Evolutionary conservation across 1,139 yeast genomes (phyloP), one percentile per base, ranked within the genome.

Genomic region (Debaryomyces sp.): DNA sequence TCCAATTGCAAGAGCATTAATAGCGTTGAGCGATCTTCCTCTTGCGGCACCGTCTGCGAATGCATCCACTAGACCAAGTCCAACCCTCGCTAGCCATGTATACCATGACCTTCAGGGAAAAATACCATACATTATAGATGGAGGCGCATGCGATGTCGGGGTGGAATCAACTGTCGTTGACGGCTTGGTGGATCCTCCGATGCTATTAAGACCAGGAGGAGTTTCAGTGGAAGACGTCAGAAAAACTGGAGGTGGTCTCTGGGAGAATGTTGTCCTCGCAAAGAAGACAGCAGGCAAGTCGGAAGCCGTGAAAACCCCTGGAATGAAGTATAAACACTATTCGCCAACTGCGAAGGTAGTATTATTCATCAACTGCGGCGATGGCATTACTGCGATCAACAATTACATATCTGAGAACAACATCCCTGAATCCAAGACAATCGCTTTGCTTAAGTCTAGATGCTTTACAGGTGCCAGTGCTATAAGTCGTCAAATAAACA

Each of bases 11-110:
- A 74, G 99, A 51, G 97, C 98, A 0, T 72, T 94, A 42, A 91
- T 94, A 45, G 89, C 91, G 1, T 60, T 88, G n/a, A 82, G 96
- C 45, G 96, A 90, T 56, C 79, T 87, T 1, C 98, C 99, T 0
- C 69, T 94, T 39, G 99, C 99, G 0, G 99, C 99, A 0, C 99
- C 99, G 0, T 89, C 96, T 1, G 99, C 99, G 6, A 94, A 94
- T 67, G 95, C 97, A 2, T 90, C 97, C 1, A 94, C 99, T 0
- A 75, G 90, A 48, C 99, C 99, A 1, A 88, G 96, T 37, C 97
- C 98, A 1, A 94, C 99, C 0, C 62, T 78, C 39, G 99, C 99
- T 1, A 69, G 77, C 17, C 99, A 94, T 66, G 99, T 94, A 0
- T 80, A 71, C 54, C 82, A 84, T 56, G 99, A 94, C 62, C 68